These are phyloP conservation scores for Cordyceps pruinosa DNA, from an alignment of 2,329 filamentous ascomycete species.

Conservation along the genomic window DNA sequence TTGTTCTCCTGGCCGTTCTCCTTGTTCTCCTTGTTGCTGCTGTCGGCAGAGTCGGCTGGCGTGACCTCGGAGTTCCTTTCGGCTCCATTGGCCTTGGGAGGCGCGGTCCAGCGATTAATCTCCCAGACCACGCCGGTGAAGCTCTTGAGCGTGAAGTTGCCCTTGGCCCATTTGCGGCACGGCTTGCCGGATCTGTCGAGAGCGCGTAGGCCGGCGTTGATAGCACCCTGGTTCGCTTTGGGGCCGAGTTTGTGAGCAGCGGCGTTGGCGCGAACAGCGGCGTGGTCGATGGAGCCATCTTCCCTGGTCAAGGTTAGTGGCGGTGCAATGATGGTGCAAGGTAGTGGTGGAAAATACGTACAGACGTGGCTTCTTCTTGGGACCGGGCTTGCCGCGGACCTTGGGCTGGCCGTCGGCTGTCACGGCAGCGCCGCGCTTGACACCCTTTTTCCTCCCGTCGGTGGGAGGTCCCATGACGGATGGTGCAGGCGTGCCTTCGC, in stretches of 20 bases:
- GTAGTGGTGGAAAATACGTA: constrained; percentile 45
- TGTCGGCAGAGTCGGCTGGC: constrained; percentile 38
- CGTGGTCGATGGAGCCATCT: constrained; percentile 55
- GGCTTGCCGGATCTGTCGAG: constrained; percentile 89
- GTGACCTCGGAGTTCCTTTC: constrained; percentile 42
- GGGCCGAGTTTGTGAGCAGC: constrained; percentile 79
- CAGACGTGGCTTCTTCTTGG: constrained; percentile 94
- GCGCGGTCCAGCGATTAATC: constrained; percentile 74
- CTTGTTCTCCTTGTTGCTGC: constrained; percentile 59
- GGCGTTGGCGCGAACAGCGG: constrained; percentile 37
- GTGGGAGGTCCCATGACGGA: constrained; percentile 53
- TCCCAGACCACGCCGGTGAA: constrained; percentile 86
- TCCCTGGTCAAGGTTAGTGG: constrained; percentile 37
- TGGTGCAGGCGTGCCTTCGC: constrained; percentile 47
- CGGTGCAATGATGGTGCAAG: constrained; percentile 5
- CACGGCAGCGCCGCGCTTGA: constrained; percentile 61
- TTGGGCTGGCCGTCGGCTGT: constrained; percentile 57
- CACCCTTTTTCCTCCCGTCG: constrained; percentile 68
- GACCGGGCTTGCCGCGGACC: constrained; percentile 78
- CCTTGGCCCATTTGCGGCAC: constrained; percentile 84
- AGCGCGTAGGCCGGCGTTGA: constrained; percentile 91
- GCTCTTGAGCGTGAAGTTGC: constrained; percentile 77
- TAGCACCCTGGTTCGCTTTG: constrained; percentile 93
- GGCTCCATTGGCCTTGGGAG: constrained; percentile 43
- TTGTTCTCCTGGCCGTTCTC: constrained; percentile 48